phyloP scores from a whole-genome alignment of 345 rosid species.

The Salix exigua region DNA sequence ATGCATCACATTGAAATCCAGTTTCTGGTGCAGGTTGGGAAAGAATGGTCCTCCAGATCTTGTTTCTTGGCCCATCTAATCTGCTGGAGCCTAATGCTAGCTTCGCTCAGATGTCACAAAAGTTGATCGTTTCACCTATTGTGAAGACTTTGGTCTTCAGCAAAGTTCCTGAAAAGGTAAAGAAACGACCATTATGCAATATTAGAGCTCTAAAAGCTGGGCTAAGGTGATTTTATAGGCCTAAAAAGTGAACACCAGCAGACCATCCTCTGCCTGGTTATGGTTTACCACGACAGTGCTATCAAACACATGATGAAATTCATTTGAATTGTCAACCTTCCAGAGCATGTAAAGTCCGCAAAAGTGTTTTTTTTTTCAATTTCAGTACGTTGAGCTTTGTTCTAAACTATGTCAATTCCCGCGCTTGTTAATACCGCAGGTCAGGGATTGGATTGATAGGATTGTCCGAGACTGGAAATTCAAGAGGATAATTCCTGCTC shows the following conservation, averaged over 20 bases:
- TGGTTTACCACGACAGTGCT: not conserved
- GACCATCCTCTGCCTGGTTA: not conserved
- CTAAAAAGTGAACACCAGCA: not conserved
- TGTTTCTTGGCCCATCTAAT: conserved; percentile 93
- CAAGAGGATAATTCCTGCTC: conserved; percentile 93
- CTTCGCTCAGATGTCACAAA: conserved; percentile 89
- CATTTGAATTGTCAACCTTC: not conserved
- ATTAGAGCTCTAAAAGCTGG: not conserved
- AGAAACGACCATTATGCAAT: not conserved
- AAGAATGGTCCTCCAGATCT: conserved; percentile 92
- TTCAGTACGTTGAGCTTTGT: not conserved
- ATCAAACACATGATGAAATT: not conserved
- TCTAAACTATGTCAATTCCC: not conserved
- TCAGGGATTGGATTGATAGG: conserved; percentile 85
- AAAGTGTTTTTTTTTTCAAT: not conserved
- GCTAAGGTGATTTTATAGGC: not conserved
- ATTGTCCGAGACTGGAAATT: conserved; percentile 84
- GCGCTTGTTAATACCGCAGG: conserved; percentile 38
- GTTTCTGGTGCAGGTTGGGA: conserved; percentile 78
- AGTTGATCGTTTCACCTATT: conserved; percentile 91
- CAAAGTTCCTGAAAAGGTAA: conserved; percentile 97
- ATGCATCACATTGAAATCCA: not conserved
- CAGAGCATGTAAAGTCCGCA: not conserved
- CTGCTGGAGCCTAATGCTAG: conserved; percentile 91
- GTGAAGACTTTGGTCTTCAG: conserved; percentile 89